Percentiles rank a stretch among this genome's conserved stretches.
Evolutionary conservation across 768 basidiomycete genomes (phyloP).

Genomic region (Cantharellus cinnabarinus): DNA sequence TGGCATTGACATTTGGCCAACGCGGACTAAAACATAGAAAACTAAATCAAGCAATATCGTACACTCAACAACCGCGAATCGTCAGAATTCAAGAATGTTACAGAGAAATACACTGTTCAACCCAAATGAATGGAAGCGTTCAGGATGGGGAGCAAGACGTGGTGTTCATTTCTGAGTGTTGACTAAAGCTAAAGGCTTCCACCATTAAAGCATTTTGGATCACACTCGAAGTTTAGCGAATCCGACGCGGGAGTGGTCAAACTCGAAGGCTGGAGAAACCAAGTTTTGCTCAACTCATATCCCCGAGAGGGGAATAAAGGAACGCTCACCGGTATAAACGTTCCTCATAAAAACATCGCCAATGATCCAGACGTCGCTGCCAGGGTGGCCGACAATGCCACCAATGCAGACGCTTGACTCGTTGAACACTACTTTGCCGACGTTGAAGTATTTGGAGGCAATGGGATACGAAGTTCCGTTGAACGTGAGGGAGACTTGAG

Average conservation of each 20-base stretch:
- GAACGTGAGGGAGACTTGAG: conserved; percentile 1
- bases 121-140: too few species aligned
- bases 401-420: conserved; percentile 6
- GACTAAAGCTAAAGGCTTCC: too few species aligned
- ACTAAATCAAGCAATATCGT: too few species aligned
- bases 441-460: conserved; percentile 12
- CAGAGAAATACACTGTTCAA: too few species aligned
- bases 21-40: too few species aligned
- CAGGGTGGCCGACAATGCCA: conserved; percentile 4
- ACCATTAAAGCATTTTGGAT: too few species aligned
- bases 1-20: too few species aligned
- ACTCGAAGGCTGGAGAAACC: conserved; percentile 2
- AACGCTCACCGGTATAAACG: not conserved
- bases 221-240: not conserved
- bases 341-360: conserved; percentile 6
- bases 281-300: not conserved
- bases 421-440: conserved; percentile 11
- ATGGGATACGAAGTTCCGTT: conserved; percentile 12
- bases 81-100: too few species aligned
- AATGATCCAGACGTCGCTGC: conserved; percentile 3
- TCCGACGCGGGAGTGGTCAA: not conserved
- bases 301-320: not conserved
- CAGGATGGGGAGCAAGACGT: too few species aligned
- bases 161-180: too few species aligned
- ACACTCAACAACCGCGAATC: too few species aligned